phyloP scores from a whole-genome alignment of 148 eudicot genomes.

The Rhododendron molle region DNA sequence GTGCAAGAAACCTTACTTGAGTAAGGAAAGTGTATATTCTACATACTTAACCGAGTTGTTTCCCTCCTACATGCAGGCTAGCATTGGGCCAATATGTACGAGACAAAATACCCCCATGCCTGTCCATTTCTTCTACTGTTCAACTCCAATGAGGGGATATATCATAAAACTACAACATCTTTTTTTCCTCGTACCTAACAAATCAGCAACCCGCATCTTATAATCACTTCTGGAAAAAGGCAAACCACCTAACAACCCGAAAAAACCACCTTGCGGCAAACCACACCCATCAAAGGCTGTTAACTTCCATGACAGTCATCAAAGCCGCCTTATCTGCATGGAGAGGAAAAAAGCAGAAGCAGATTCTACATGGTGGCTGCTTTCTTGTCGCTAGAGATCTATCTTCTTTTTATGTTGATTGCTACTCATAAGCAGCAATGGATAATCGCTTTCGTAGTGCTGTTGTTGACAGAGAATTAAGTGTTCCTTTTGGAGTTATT shows the following conservation, averaged over 20 bases:
- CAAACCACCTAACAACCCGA: background rate
- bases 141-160: background rate
- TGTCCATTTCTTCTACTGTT: background rate
- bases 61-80: background rate
- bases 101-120: background rate
- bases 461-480: background rate
- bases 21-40: background rate
- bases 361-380: background rate
- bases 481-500: background rate
- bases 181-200: background rate
- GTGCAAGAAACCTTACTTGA: background rate
- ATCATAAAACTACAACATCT: background rate
- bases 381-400: background rate
- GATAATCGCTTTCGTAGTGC: background rate
- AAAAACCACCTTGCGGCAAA: background rate
- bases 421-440: background rate
- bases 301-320: background rate
- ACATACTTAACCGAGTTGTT: background rate
- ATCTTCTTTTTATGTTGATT: background rate
- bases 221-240: background rate
- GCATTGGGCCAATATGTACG: background rate
- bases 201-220: background rate
- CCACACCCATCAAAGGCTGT: background rate
- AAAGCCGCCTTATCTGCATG: background rate
- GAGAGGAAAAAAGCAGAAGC: background rate